These are phyloP conservation scores for Eucalyptus dawsonii DNA, from an alignment of 345 rosid genomes.

Conservation along the genomic window DNA sequence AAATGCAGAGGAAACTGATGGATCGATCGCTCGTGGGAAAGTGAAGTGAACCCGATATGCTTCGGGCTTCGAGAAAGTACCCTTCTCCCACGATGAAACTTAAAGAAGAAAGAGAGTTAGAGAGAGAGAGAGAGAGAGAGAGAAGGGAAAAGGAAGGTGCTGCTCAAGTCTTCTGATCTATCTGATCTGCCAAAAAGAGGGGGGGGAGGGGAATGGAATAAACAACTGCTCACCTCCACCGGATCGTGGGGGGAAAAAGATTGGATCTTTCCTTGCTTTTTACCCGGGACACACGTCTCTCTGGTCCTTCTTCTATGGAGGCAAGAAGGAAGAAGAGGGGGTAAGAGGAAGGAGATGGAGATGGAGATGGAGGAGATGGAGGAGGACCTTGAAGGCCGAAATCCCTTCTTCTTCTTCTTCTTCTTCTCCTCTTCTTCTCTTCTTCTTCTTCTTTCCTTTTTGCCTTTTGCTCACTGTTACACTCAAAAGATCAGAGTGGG, in stretches of 20 bases:
- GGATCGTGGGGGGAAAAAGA: neutral
- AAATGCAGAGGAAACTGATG: neutral
- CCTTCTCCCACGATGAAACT: neutral
- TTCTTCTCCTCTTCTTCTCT: neutral
- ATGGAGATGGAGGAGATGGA: neutral
- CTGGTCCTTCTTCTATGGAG: neutral
- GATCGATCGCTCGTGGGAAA: neutral
- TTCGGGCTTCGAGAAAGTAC: neutral
- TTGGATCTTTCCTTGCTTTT: neutral
- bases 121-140: neutral
- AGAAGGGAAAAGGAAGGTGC: neutral
- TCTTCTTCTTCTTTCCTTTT: neutral
- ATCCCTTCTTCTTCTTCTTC: neutral
- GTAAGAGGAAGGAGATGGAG: neutral
- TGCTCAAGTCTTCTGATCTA: neutral
- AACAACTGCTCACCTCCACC: neutral
- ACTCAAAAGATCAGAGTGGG: slow-evolving; percentile 1
- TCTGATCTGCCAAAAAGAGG: neutral
- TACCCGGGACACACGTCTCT: neutral
- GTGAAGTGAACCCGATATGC: neutral
- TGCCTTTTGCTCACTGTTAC: slow-evolving; percentile 5
- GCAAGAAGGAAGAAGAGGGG: neutral
- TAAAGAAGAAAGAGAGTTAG: neutral
- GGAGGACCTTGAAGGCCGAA: neutral
- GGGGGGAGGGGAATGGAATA: neutral